These are phyloP conservation scores for Pseudomicrostroma phylloplanum DNA, from an alignment of 1,284 basidiomycete species.

Conservation along the genomic window DNA sequence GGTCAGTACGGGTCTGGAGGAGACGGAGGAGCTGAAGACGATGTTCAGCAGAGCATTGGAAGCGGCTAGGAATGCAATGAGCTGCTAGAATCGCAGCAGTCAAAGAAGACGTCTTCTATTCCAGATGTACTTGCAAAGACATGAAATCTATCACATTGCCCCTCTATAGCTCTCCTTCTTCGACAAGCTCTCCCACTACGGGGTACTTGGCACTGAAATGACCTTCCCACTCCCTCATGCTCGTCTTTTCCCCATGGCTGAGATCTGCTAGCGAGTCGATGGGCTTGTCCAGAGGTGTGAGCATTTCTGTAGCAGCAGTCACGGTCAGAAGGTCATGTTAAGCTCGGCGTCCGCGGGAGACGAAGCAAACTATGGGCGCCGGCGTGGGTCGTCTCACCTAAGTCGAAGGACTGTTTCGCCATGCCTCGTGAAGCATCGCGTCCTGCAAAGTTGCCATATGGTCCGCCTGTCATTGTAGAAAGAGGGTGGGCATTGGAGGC, in stretches of 20 bases:
- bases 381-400: slow-evolving; percentile 57
- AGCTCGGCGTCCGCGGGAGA: neutral
- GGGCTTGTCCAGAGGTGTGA: slow-evolving; percentile 76
- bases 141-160: no score
- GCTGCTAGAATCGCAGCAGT: slow-evolving; percentile 3
- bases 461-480: slow-evolving; percentile 63
- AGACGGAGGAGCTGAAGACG: slow-evolving; percentile 59
- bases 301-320: slow-evolving; percentile 63
- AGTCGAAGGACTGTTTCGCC: slow-evolving; percentile 92
- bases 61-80: slow-evolving; percentile 57
- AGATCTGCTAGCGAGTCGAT: slow-evolving; percentile 76
- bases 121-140: no score
- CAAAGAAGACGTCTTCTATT: neutral
- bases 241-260: slow-evolving; percentile 61
- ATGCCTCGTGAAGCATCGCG: slow-evolving; percentile 87
- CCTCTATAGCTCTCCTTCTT: slow-evolving; percentile 10
- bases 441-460: slow-evolving; percentile 95
- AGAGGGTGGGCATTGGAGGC: neutral
- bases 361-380: neutral
- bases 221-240: slow-evolving; percentile 17
- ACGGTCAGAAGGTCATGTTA: neutral
- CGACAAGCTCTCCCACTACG: slow-evolving; percentile 45
- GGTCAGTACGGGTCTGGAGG: slow-evolving; percentile 85
- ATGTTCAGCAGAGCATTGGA: slow-evolving; percentile 67
- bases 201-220: slow-evolving; percentile 46